Percentiles rank a stretch among this genome's conserved stretches.
phyloP scores from a whole-genome alignment of 352 stramenopile genomes.

The Blastocystis hominis region DNA sequence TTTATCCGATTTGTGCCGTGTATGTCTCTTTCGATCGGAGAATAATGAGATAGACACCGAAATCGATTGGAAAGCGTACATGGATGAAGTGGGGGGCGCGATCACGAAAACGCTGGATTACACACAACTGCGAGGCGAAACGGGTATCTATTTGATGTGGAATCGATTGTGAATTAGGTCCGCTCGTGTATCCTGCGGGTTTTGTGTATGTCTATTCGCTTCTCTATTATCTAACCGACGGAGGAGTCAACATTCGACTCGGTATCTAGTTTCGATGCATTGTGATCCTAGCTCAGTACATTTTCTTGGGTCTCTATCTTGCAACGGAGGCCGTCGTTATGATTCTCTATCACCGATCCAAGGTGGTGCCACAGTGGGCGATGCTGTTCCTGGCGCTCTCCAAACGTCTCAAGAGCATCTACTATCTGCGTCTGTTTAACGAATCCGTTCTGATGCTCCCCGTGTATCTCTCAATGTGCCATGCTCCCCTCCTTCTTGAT shows the following conservation, averaged over 20 bases:
- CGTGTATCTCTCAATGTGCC: constrained; percentile 80
- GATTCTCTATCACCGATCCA: constrained; percentile 69
- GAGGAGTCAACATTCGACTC: constrained; percentile 70
- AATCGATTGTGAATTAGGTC: constrained; percentile 64
- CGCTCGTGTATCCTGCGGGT: constrained; percentile 91
- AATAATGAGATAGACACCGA: constrained; percentile 74
- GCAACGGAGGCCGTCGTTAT: constrained; percentile 75
- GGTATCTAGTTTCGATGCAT: constrained; percentile 58
- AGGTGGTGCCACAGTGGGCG: constrained; percentile 66
- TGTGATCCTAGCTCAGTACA: constrained; percentile 74
- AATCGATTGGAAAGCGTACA: constrained; percentile 98
- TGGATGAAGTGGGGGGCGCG: constrained; percentile 87
- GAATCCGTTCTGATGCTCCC: constrained; percentile 88
- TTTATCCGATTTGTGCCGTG: constrained; percentile 55
- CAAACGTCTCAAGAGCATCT: constrained; percentile 93
- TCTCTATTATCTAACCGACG: constrained; percentile 78
- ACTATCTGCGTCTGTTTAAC: constrained; percentile 94
- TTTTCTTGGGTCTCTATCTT: constrained; percentile 89
- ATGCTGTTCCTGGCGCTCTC: constrained; percentile 80
- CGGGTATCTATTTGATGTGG: constrained; percentile 59
- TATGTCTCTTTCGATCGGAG: background rate
- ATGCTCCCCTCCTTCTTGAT: constrained; percentile 65
- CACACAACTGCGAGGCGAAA: constrained; percentile 82
- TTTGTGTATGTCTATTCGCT: constrained; percentile 91
- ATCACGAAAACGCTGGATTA: constrained; percentile 87